These are phyloP conservation scores for Phylloporus sp. DNA, from an alignment of 1,284 basidiomycete genomes.

Conservation along the genomic window DNA sequence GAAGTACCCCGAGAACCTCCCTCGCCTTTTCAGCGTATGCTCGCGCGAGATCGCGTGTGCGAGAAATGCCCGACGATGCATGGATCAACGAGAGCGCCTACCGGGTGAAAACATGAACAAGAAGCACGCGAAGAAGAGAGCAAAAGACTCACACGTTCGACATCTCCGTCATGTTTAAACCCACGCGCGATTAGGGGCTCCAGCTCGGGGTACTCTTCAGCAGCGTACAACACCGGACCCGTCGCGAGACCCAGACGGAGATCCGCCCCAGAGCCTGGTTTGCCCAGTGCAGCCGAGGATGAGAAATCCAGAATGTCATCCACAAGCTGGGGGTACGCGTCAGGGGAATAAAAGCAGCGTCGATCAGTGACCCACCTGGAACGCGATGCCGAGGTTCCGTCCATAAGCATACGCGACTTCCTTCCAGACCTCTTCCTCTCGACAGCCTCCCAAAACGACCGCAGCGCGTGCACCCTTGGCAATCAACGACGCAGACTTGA, in stretches of 20 bases:
- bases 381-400: slow-evolving; percentile 90
- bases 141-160: slow-evolving; percentile 69
- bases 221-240: slow-evolving; percentile 93
- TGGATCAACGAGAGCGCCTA: slow-evolving; percentile 82
- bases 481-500: slow-evolving; percentile 96
- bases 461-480: slow-evolving; percentile 92
- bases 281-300: slow-evolving; percentile 73
- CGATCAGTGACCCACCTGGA: slow-evolving; percentile 74
- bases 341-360: not conserved
- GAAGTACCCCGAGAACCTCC: slow-evolving; percentile 75
- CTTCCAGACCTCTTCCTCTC: slow-evolving; percentile 84
- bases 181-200: slow-evolving; percentile 86
- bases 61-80: slow-evolving; percentile 78
- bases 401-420: slow-evolving; percentile 95
- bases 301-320: slow-evolving; percentile 94
- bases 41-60: slow-evolving; percentile 81
- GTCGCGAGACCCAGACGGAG: slow-evolving; percentile 89
- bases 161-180: slow-evolving; percentile 85
- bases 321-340: slow-evolving; percentile 69
- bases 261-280: slow-evolving; percentile 85
- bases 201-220: slow-evolving; percentile 87
- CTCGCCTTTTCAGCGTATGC: slow-evolving; percentile 83
- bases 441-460: slow-evolving; percentile 89
- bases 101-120: slow-evolving; percentile 4
- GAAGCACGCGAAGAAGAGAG: not conserved